Base-by-base conservation (phyloP, 1,139 yeast species). In the Geotrichum aggregatum region DNA sequence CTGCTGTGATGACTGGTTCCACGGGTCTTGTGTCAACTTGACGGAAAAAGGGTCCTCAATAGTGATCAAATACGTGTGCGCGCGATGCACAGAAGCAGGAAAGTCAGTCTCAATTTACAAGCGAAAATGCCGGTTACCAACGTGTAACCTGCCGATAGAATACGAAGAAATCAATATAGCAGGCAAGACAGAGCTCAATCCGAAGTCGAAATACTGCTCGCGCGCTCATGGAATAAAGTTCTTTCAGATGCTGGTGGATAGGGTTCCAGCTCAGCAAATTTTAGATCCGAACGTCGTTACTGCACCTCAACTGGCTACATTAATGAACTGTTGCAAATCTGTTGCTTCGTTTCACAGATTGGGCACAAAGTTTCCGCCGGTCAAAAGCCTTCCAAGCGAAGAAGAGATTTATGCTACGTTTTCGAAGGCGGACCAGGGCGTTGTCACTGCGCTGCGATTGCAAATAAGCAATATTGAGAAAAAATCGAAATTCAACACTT, bases 1-100 rank as follows among this genome's bases (percentile, higher is more conserved):
- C 66, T 91, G 88, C 6, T 91, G 98, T 69, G 96, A 89, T 63
- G 96, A 87, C 58, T 91, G 98, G 98, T 91, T 77, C 64, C 97
- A 91, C 68, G 87, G 91, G 66, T 74, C 72, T 47, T 91, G 97
- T 63, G 79, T 89, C 76, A 76, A 76, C 55, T 66, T 89, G 45
- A 74, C 81, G 47, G 69, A 68, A n/a, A 68, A 72, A 41, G 78
- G 77, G 62, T 77, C 80, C 52, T 73, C 76, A 44, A 71, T 89
- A 52, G 82, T 89, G 7, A 76, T 79, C 46, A 78, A 77, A 54
- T 91, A 78, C 64, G 84, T 73, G 62, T 91, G 98, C 63, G 85
- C 86, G 14, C 80, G 81, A 56, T 91, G 98, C 66, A 77, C 76
- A 47, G 76, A 79, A 66, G 75, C 74, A 40, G 79, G 77, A 1